Percentiles rank a stretch among this genome's conserved stretches.
These are phyloP conservation scores for Drechslera avenae DNA, from an alignment of 2,329 filamentous ascomycete genomes.

Conservation along the genomic window DNA sequence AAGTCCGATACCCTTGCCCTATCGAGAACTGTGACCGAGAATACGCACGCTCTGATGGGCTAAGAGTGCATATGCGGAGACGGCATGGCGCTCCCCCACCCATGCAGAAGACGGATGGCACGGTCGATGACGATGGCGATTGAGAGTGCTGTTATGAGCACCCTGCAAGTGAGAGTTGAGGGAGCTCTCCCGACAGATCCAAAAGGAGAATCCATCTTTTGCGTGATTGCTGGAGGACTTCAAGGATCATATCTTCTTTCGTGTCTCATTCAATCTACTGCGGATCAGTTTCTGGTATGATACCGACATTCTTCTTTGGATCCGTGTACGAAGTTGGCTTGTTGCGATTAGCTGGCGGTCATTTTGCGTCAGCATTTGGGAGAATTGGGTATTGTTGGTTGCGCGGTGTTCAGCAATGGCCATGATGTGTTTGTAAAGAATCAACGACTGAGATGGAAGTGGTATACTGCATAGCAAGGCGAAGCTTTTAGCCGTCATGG, in stretches of 20 bases:
- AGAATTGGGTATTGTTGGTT: neutral
- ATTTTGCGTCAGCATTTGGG: neutral
- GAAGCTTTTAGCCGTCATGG: neutral
- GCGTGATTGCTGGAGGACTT: neutral
- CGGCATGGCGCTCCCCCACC: conserved; percentile 19
- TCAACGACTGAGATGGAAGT: neutral
- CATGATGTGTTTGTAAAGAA: neutral
- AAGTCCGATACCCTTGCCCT: conserved; percentile 21
- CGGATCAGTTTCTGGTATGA: no score
- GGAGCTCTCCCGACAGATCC: neutral
- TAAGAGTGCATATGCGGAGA: conserved; percentile 25
- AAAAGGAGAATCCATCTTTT: neutral
- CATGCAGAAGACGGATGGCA: neutral
- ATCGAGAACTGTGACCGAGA: conserved; percentile 25
- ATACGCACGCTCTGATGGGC: conserved; percentile 37
- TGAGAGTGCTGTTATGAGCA: neutral
- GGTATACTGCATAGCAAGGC: neutral
- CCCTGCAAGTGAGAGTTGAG: neutral
- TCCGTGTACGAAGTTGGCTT: neutral
- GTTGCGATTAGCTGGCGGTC: neutral
- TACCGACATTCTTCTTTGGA: neutral
- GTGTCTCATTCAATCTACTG: neutral
- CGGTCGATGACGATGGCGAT: conserved; percentile 1
- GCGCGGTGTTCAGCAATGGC: neutral
- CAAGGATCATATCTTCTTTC: neutral